Percentiles rank a stretch among this genome's conserved stretches.
Conservation (phyloP, 2,329 filamentous ascomycete species). For the Fusarium marasasianum region DNA sequence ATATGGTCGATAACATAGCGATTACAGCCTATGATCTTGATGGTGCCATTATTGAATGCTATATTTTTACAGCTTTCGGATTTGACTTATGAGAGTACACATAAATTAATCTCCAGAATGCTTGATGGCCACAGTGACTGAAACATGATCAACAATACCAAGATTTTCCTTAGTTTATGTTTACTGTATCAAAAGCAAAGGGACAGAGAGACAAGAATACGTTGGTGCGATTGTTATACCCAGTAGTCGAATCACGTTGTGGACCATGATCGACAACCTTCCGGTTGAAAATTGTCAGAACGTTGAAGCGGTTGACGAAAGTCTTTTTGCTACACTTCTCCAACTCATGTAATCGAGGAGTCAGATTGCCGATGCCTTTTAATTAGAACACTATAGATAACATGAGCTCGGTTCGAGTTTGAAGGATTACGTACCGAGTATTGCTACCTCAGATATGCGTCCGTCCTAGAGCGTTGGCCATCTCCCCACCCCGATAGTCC, state of each 20-base stretch:
- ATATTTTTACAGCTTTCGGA: not conserved
- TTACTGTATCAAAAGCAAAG: slow-evolving; percentile 2
- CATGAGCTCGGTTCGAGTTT: not conserved
- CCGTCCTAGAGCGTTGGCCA: not conserved
- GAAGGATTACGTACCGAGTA: slow-evolving; percentile 3
- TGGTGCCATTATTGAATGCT: not conserved
- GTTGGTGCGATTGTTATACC: not conserved
- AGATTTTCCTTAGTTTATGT: not conserved
- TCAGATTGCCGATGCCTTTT: slow-evolving; percentile 19
- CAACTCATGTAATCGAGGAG: slow-evolving; percentile 17
- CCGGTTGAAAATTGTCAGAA: not conserved
- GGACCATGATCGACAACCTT: slow-evolving; percentile 24
- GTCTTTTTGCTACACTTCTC: not conserved
- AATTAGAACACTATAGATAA: not conserved
- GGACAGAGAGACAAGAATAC: not conserved
- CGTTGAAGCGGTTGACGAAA: not conserved
- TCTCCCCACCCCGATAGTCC: slow-evolving; percentile 32
- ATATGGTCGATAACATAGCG: not conserved
- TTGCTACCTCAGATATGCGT: slow-evolving; percentile 1
- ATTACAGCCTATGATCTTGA: not conserved
- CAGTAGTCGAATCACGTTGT: slow-evolving; percentile 17
- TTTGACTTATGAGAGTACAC: not conserved
- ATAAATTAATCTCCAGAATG: not conserved
- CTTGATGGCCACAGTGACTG: not conserved
- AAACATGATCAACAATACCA: not conserved